Base-by-base conservation (phyloP, 2,329 filamentous ascomycete genomes). In the Cladosporium sp. region DNA sequence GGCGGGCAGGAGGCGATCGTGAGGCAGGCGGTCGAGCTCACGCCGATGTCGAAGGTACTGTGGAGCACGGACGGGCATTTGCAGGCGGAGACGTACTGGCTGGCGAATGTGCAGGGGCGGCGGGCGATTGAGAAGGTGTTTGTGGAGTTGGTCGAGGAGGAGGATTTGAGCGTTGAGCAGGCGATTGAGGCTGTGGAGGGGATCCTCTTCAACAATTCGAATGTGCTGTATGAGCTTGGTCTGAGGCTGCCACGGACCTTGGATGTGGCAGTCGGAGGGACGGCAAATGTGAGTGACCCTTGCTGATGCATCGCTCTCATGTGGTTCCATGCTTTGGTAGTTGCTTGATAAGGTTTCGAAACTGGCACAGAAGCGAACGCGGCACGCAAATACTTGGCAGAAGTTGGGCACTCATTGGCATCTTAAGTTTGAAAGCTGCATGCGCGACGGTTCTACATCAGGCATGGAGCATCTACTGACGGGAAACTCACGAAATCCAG, bases 1-100 rank as follows among this genome's bases (percentile, higher is more conserved):
- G 82, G 89, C 54, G 89, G 87, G 0, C 87, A 95, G 66, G 83
- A 86, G 59, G 74, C 75, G 0, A 79, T 89, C 1, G 59, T 95
- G 10, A 80, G 83, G 42, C 81, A 93, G 63, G 81, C 87, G 1
- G 70, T 95, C 8, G 89, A 95, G 66, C 68, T 92, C 3, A 85
- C 83, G 18, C 88, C 89, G 0, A 82, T 80, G 51, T 83, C 81
- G 48, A 92, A 92, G 70, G 75, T 93, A 0, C 70, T 92, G 0
- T 92, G 86, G 81, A 89, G 86, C 56, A 90, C 86, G 0, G 87
- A 91, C 63, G 88, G 87, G 0, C 86, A 91, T 64, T 87, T 80
- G 68, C 87, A 88, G 55, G 86, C 87, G 0, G 88, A 92, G 68
- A 89, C 85, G 0, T 93, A 84, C 61, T 79, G 86, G 61, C 74